phyloP scores from a whole-genome alignment of 306 rosid genomes.

The Erythrophleum fordii region DNA sequence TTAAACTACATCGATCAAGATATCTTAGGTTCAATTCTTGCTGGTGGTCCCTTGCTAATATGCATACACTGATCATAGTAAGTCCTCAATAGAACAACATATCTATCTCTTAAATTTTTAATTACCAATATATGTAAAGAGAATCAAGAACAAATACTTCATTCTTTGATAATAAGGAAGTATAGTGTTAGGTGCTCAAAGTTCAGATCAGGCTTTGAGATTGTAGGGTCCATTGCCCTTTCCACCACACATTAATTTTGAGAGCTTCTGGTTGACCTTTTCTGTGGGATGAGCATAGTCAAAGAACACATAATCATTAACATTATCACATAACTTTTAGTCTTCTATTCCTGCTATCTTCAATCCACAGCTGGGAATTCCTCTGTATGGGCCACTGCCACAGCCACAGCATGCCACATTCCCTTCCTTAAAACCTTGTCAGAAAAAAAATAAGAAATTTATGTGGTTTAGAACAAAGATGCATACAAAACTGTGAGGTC shows the following conservation, averaged over 20 bases:
- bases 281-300: constrained; percentile 65
- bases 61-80: no score
- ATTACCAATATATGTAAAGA: no score
- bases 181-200: not conserved
- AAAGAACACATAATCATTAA: constrained; percentile 47
- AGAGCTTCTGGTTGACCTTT: constrained; percentile 43
- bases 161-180: not conserved
- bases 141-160: no score
- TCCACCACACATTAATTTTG: constrained; percentile 52
- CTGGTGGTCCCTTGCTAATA: no score
- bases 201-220: not conserved
- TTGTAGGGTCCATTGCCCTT: not conserved
- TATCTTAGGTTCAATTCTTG: no score
- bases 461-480: not conserved
- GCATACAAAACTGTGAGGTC: not conserved
- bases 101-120: no score
- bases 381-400: constrained; percentile 55
- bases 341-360: constrained; percentile 53
- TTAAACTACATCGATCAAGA: not conserved
- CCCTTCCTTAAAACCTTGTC: constrained; percentile 38
- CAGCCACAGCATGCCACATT: constrained; percentile 66
- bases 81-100: no score
- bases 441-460: not conserved
- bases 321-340: constrained; percentile 47
- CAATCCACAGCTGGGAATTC: constrained; percentile 57